Percentiles rank a stretch among this genome's conserved stretches.
Conservation (phyloP, 441 rosid species). For the Eugenia klotzschiana region DNA sequence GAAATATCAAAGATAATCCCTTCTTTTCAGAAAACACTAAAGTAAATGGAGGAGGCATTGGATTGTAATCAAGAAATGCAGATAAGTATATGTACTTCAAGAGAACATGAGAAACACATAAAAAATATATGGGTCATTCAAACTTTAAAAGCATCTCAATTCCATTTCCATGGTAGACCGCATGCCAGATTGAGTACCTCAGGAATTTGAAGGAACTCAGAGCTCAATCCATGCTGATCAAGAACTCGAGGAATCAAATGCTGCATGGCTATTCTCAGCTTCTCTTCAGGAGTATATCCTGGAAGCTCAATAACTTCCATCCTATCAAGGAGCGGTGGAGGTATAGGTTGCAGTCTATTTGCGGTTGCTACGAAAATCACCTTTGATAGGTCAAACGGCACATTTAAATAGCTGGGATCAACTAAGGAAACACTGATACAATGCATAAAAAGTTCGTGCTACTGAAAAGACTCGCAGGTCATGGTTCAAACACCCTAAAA, state of each 20-base stretch:
- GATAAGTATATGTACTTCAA: background rate
- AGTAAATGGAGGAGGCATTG: background rate
- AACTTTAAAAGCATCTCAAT: background rate
- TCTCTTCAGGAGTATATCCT: conserved; percentile 94
- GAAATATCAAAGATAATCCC: background rate
- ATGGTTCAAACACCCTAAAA: background rate
- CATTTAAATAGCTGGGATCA: conserved; percentile 74
- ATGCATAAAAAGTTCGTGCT: background rate
- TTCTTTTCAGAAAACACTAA: background rate
- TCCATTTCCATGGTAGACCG: background rate
- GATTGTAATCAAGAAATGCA: background rate
- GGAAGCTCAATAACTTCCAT: conserved; percentile 98
- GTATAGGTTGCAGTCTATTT: conserved; percentile 83
- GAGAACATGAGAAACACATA: background rate
- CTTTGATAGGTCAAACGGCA: conserved; percentile 94
- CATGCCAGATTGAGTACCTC: conserved; percentile 43
- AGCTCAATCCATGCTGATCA: conserved; percentile 87
- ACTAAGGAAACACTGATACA: conserved; percentile 33
- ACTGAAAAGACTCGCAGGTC: background rate
- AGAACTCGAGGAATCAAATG: conserved; percentile 93
- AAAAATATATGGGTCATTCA: background rate
- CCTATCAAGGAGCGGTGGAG: conserved; percentile 89
- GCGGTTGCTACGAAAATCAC: conserved; percentile 95
- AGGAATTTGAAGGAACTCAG: conserved; percentile 87
- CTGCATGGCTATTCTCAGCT: conserved; percentile 77